Conservation (phyloP, 257 asterid genomes). For the Petunia axillaris region DNA sequence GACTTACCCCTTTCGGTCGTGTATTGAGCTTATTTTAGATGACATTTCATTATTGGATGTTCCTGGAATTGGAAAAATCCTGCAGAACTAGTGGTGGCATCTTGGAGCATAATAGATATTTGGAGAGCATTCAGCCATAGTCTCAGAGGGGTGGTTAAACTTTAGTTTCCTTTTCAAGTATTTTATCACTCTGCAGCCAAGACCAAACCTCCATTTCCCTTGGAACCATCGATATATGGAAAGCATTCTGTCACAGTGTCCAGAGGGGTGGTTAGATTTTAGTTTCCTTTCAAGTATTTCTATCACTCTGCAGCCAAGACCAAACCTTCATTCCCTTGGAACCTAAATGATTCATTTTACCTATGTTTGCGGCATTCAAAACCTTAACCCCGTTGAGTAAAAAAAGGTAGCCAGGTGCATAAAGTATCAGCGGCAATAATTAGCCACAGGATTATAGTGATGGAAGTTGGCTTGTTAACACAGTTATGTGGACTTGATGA, state of each 20-base stretch:
- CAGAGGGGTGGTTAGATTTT: neutral
- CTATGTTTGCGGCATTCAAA: neutral
- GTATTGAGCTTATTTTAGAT: neutral
- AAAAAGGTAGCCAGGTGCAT: too few species aligned
- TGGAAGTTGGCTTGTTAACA: neutral
- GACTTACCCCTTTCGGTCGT: neutral
- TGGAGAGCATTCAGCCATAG: neutral
- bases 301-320: neutral
- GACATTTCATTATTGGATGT: neutral
- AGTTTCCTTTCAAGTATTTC: neutral
- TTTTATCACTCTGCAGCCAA: neutral
- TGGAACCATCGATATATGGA: neutral
- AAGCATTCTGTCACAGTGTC: neutral
- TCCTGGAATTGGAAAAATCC: neutral
- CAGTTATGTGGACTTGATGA: neutral
- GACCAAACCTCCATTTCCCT: neutral
- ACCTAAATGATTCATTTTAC: neutral
- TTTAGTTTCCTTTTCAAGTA: neutral
- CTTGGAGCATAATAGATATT: constrained; percentile 13
- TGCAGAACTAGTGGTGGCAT: neutral
- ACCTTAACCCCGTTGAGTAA: neutral
- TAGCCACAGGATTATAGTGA: neutral
- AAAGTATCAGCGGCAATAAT: neutral
- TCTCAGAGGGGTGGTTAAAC: neutral
- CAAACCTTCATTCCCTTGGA: neutral